Evolutionary conservation across 2,329 filamentous ascomycete species (phyloP), one percentile per base, ranked within the genome.

Genomic region (Akanthomyces dipterigenus): DNA sequence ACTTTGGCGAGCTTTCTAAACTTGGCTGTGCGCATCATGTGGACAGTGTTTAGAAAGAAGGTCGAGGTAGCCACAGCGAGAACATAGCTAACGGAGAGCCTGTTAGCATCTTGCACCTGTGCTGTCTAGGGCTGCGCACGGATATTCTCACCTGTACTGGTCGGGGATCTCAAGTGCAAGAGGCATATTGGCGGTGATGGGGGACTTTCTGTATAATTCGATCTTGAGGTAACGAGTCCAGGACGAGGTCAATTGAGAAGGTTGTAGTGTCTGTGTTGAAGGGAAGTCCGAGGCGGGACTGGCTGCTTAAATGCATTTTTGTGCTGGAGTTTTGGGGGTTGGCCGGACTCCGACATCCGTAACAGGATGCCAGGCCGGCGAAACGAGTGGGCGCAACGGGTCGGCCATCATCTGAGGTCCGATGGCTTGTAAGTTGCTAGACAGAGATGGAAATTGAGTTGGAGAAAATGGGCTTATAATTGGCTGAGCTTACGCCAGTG

Each of bases 41-140:
- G 85, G 63, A 80, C 73, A 18, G 71, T 70, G 76, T 84, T 85
- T 71, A 88, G 70, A 70, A 88, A 76, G 73, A 85, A 79, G 67
- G 81, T 82, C 18, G 81, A 78, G 22, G 81, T 76, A 61, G 84
- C 84, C 50, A 78, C 81, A 57, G 80, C 76, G 59, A 89, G 77
- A 68, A 88, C 84, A 70, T 85, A 85, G 75, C 86, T 88, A 64
- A 38, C 18, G n/a, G 54, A 28, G 31, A 18, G 36, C 18, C n/a
- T 50, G 56, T 59, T 26, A 59, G 56, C 22, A 45, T 5, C 26
- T 46, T 53, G 28, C 26, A 8, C 12, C 22, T 42, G 59, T 8
- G 28, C 3, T 9, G 18, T 7, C 31, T 2, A 11, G 18, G 48
- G 31, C 26, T 38, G 26, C 45, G 53, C 46, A 20, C n/a, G 20